Evolutionary conservation across 2,329 filamentous ascomycete species (phyloP), one percentile per base, ranked within the genome.

Genomic region (Fusarium pininemorale): DNA sequence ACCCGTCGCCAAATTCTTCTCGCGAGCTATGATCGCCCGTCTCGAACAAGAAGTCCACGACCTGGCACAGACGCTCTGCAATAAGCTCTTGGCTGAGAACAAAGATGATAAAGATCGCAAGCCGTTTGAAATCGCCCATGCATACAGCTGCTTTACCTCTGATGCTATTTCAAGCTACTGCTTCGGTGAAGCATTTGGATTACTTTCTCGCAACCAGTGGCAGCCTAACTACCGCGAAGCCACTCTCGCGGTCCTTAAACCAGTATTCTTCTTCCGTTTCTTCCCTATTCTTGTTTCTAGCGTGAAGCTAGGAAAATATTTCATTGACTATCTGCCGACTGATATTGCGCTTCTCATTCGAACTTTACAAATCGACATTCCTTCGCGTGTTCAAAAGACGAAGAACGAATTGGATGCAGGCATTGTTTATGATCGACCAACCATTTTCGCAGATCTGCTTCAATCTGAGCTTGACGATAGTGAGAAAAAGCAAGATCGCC

Each of bases 161-260:
- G 67, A 70, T 9, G 59, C 67, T 0, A 70, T 70, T 3, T 70
- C 67, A 1, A 44, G 67, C 12, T 70, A 70, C 20, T 70, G 66
- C 9, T 70, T 70, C 3, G 67, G 67, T 4, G 67, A 70, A 30
- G 41, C 67, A 4, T 70, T 70, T 54, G 67, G 67, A 5, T 38
- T 70, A 6, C 1, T 70, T 13, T 65, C 66, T 0, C 37, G 32
- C 1, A 54, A 70, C 4, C 22, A 28, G 4, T 70, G 67, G 67
- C 35, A 57, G 10, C 67, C 67, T 1, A 70, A 69, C 4, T 70
- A 57, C 16, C 67, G 67, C 2, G 67, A 70, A 32, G 66, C 67
- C 5, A 70, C 67, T n/a, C 59, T 70, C 5, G 67, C 67, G 0
- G 67, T 70, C 0, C 67, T 70, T 7, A 70, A 70, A 18, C 67